Conservation (phyloP, 148 eudicot species). For the Silene uniflora region DNA sequence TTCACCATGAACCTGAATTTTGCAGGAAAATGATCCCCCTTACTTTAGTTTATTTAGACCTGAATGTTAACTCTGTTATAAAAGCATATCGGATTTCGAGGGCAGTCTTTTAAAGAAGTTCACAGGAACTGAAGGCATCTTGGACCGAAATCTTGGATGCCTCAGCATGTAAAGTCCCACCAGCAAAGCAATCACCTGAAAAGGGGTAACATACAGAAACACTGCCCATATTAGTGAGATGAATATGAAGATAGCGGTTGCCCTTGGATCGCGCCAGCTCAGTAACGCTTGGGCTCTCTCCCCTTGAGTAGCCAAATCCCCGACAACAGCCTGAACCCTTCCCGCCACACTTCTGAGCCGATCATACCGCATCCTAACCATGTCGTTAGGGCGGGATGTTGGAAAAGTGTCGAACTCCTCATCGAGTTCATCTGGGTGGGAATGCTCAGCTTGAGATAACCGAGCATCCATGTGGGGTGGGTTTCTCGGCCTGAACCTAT, state of each 20-base stretch:
- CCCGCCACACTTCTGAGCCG: slow-evolving; percentile 73
- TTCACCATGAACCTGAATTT: slow-evolving; percentile 22
- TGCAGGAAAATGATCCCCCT: slow-evolving; percentile 4
- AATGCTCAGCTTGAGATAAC: slow-evolving; percentile 74
- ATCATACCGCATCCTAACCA: slow-evolving; percentile 74
- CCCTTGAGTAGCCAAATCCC: slow-evolving; percentile 86
- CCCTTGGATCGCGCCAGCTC: slow-evolving; percentile 94
- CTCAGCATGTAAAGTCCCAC: slow-evolving; percentile 66
- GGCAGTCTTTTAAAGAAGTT: slow-evolving; percentile 95
- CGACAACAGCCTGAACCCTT: slow-evolving; percentile 71
- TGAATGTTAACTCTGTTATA: slow-evolving; percentile 33
- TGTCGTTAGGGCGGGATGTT: slow-evolving; percentile 51
- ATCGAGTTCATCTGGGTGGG: slow-evolving; percentile 68
- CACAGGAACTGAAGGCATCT: slow-evolving; percentile 83
- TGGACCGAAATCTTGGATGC: slow-evolving; percentile 79
- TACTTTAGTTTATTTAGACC: slow-evolving; percentile 1
- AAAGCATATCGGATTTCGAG: slow-evolving; percentile 71
- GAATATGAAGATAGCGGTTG: slow-evolving; percentile 77
- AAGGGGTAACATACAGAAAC: slow-evolving; percentile 79
- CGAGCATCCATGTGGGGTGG: slow-evolving; percentile 96
- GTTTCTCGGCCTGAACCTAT: slow-evolving; percentile 62
- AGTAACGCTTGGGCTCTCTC: slow-evolving; percentile 74
- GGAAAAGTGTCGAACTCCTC: slow-evolving; percentile 95
- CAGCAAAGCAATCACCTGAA: slow-evolving; percentile 71
- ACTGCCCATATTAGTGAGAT: slow-evolving; percentile 66